Evolutionary conservation across 2,329 filamentous ascomycete species (phyloP).

Genomic region (Fusarium sp.): DNA sequence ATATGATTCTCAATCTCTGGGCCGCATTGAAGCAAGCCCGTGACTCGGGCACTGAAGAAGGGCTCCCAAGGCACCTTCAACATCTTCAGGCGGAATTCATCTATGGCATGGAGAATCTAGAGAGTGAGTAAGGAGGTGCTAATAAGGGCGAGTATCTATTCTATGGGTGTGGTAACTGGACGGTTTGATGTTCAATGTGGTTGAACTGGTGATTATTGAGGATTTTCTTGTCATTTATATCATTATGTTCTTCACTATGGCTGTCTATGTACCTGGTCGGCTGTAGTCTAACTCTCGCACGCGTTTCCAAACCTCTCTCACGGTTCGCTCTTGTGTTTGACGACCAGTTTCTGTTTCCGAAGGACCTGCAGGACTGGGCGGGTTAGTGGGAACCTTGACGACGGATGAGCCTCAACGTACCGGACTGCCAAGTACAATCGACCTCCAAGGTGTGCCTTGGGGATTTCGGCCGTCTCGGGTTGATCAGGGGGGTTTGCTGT

Average conservation of each 20-base stretch:
- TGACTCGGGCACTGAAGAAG: slow-evolving; percentile 71
- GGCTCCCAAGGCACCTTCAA: slow-evolving; percentile 59
- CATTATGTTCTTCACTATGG: neutral
- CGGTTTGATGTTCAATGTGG: neutral
- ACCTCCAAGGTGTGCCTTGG: slow-evolving; percentile 72
- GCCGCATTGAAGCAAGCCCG: slow-evolving; percentile 79
- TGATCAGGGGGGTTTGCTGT: slow-evolving; percentile 78
- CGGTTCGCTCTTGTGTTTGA: slow-evolving; percentile 76
- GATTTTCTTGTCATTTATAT: neutral
- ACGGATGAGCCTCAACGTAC: slow-evolving; percentile 50
- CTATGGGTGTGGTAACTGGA: neutral
- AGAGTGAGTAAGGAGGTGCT: slow-evolving; percentile 48
- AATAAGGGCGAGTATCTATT: neutral
- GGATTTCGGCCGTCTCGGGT: slow-evolving; percentile 65
- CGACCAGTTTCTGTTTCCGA: slow-evolving; percentile 71
- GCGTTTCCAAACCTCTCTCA: slow-evolving; percentile 79
- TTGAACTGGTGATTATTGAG: neutral
- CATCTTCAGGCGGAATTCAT: slow-evolving; percentile 78
- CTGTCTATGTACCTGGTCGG: slow-evolving; percentile 63
- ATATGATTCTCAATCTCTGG: slow-evolving; percentile 77
- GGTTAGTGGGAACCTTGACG: neutral
- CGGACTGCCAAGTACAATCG: slow-evolving; percentile 78
- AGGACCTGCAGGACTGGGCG: slow-evolving; percentile 70
- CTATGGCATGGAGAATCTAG: slow-evolving; percentile 75
- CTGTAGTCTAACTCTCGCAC: slow-evolving; percentile 75